These are phyloP conservation scores for Pulveroboletus ravenelii DNA, from an alignment of 768 basidiomycete species.

Conservation along the genomic window DNA sequence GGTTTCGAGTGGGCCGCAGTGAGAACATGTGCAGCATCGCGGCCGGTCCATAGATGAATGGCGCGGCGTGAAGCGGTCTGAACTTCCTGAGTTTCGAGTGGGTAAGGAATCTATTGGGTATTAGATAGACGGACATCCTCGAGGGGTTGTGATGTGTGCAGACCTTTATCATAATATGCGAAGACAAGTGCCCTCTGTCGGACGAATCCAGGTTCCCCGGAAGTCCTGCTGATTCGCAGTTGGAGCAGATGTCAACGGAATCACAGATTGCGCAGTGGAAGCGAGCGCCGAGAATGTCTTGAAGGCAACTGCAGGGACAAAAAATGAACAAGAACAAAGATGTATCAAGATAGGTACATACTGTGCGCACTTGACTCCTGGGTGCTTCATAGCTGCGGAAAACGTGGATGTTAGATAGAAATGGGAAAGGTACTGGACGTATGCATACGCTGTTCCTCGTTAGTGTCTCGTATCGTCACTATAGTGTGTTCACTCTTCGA, in stretches of 20 bases:
- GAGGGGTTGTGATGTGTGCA: not conserved
- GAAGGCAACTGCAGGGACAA: constrained; percentile 59
- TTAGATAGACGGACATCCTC: not conserved
- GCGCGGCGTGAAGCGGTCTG: constrained; percentile 74
- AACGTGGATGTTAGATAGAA: constrained; percentile 1
- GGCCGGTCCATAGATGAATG: constrained; percentile 66
- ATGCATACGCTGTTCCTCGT: constrained; percentile 59
- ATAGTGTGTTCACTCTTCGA: constrained; percentile 33
- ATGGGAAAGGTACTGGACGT: not conserved
- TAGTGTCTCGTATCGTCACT: constrained; percentile 33
- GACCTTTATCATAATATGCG: constrained; percentile 95
- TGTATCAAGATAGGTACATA: constrained; percentile 36
- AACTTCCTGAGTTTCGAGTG: constrained; percentile 68
- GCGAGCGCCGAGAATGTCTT: constrained; percentile 86
- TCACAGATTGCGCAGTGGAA: constrained; percentile 92
- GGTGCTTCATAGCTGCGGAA: constrained; percentile 63
- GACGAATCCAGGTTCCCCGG: constrained; percentile 77
- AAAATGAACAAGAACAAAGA: not conserved
- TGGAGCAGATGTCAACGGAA: constrained; percentile 78
- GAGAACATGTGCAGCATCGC: constrained; percentile 64
- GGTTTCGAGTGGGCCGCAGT: constrained; percentile 46
- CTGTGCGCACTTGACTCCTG: constrained; percentile 84
- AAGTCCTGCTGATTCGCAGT: constrained; percentile 82
- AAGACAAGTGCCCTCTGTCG: constrained; percentile 74
- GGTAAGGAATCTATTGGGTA: constrained; percentile 70